Conservation (phyloP, 768 basidiomycete species). For the Rhizopogon sp. region DNA sequence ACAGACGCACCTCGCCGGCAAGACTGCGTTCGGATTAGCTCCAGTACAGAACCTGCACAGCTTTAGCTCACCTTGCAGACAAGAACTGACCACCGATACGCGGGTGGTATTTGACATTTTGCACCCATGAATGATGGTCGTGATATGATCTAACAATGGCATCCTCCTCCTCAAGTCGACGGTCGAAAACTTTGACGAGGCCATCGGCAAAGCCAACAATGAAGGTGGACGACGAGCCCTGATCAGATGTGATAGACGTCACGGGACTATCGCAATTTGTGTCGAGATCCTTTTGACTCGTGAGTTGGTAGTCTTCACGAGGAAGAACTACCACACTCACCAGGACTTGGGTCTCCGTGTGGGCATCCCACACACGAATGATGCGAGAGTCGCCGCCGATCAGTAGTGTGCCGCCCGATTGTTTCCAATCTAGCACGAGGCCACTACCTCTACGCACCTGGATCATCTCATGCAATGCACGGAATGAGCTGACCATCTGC, state of each 20-base stretch:
- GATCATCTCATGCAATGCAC: constrained; percentile 76
- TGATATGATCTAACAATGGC: constrained; percentile 75
- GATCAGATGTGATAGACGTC: constrained; percentile 79
- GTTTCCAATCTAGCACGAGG: constrained; percentile 91
- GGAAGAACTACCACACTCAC: constrained; percentile 36
- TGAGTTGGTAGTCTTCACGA: constrained; percentile 1
- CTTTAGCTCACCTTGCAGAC: constrained; percentile 68
- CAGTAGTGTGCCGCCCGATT: constrained; percentile 77
- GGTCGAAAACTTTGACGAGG: constrained; percentile 84
- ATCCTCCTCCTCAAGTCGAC: constrained; percentile 78
- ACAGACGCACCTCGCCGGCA: constrained; percentile 86
- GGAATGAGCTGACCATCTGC: constrained; percentile 92
- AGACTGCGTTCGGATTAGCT: constrained; percentile 41
- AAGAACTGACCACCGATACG: constrained; percentile 64
- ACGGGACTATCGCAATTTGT: constrained; percentile 89
- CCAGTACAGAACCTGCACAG: not conserved
- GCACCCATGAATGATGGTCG: constrained; percentile 85
- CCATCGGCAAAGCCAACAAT: constrained; percentile 93
- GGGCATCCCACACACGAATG: constrained; percentile 93
- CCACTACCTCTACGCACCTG: constrained; percentile 76
- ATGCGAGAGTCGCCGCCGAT: constrained; percentile 87
- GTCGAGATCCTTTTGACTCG: constrained; percentile 63
- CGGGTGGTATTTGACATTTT: constrained; percentile 84
- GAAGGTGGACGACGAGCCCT: constrained; percentile 72
- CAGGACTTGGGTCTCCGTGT: constrained; percentile 73